Evolutionary conservation across 176 grass and related monocot genomes (phyloP), one percentile per base, ranked within the genome.

Genomic region (Themeda triandra): DNA sequence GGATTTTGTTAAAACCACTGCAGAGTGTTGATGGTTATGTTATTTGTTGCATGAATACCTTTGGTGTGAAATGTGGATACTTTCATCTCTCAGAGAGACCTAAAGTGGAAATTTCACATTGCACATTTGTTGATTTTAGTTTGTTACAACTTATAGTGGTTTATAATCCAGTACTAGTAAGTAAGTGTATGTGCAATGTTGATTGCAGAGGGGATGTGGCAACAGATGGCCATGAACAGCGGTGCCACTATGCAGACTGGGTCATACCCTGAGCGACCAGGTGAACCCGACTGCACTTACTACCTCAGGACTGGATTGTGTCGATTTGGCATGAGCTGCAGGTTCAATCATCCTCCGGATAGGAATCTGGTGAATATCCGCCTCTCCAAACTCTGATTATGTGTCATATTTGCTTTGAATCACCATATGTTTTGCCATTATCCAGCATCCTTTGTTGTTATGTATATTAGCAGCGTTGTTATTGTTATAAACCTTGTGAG

Each of bases 291-390:
- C 82, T 99, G 97, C 86, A 86, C 97, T 63, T 99, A 99, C 91
- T 99, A 96, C 70, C 90, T 99, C 81, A 92, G 97, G 83, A 99
- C 97, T 91, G 97, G 97, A 77, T 89, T 99, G 74, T 99, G 97
- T 82, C 91, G 97, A 76, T 99, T 94, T 28, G 94, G 92, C 58
- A 86, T 89, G 82, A 96, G 86, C 90, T 99, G 97, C 88, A 90
- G 90, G 89, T 99, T 94, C 84, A 96, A 96, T 86, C 97, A 99
- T 72, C 97, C 97, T 77, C 88, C 88, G 17, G 92, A 99, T 69
- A 92, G 97, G 83, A 88, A 92, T 86, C 73, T 94, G 93, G 97
- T 99, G 88, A 81, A 71, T 23, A 79, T 40, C 65, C 65, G 42
- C 39, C 82, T 91, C 62, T 58, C 25, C 71, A 39, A 37, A 68